phyloP scores from a whole-genome alignment of 2,329 filamentous ascomycete species.

The Calonectria naviculata region DNA sequence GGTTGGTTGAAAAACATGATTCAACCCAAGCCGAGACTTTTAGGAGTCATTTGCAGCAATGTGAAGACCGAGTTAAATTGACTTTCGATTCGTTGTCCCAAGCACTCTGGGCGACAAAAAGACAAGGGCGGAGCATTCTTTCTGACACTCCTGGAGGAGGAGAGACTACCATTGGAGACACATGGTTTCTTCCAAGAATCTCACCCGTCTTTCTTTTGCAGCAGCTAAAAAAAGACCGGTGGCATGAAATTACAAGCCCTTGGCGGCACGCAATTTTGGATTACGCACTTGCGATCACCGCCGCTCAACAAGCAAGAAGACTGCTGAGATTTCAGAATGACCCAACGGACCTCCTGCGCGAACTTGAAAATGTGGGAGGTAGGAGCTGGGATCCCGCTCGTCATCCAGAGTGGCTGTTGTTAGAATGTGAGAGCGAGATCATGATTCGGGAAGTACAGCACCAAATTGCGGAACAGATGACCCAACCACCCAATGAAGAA shows the following conservation, averaged over 20 bases:
- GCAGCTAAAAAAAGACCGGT: slow-evolving; percentile 42
- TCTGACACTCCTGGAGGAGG: not conserved
- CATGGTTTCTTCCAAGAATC: slow-evolving; percentile 39
- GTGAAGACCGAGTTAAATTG: not conserved
- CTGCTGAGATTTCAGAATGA: slow-evolving; percentile 44
- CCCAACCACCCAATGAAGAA: slow-evolving; percentile 43
- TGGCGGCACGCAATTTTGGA: slow-evolving; percentile 51
- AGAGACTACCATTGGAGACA: not conserved
- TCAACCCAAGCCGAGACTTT: not conserved
- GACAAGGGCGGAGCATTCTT: not conserved
- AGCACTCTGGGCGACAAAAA: not conserved
- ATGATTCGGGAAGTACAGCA: slow-evolving; percentile 70
- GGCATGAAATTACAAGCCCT: slow-evolving; percentile 37
- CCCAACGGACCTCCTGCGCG: slow-evolving; percentile 49
- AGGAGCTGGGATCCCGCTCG: slow-evolving; percentile 63
- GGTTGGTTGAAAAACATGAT: not conserved
- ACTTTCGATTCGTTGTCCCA: not conserved
- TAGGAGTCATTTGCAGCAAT: slow-evolving; percentile 1
- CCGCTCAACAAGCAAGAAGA: slow-evolving; percentile 55
- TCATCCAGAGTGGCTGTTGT: slow-evolving; percentile 69
- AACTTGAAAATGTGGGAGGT: slow-evolving; percentile 64
- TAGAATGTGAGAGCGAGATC: slow-evolving; percentile 73
- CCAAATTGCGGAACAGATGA: slow-evolving; percentile 69
- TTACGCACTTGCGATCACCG: slow-evolving; percentile 54
- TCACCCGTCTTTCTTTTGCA: slow-evolving; percentile 48